Evolutionary conservation across 495 filamentous ascomycete genomes (phyloP).

Genomic region (Talaromyces adpressus): DNA sequence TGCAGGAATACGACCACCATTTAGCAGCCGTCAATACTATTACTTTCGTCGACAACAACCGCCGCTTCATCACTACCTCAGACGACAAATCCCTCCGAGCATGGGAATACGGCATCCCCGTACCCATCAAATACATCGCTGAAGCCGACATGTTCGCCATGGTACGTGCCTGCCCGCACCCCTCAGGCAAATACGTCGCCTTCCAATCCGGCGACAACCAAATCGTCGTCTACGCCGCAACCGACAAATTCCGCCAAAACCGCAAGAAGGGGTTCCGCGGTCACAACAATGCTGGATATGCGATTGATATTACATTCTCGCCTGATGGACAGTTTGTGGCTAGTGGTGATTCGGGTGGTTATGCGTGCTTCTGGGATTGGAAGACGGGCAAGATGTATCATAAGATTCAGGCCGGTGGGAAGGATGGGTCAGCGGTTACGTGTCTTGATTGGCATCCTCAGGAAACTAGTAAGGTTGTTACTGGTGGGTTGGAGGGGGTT

Average conservation of each 20-base stretch:
- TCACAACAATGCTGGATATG: constrained; percentile 92
- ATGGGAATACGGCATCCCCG: constrained; percentile 97
- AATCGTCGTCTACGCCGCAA: constrained; percentile 88
- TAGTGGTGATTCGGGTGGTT: constrained; percentile 79
- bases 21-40: constrained; percentile 96
- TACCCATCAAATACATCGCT: constrained; percentile 82
- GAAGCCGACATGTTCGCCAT: constrained; percentile 97
- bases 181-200: constrained; percentile 83
- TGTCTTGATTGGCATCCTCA: constrained; percentile 89
- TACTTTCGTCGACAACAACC: constrained; percentile 89
- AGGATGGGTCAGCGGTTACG: constrained; percentile 61
- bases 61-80: constrained; percentile 94
- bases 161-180: constrained; percentile 73
- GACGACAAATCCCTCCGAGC: constrained; percentile 94
- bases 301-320: constrained; percentile 78
- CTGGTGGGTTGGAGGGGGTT: constrained; percentile 78
- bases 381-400: constrained; percentile 98
- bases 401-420: constrained; percentile 73
- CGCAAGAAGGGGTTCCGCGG: constrained; percentile 93
- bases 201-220: constrained; percentile 94
- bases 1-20: constrained; percentile 98
- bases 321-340: constrained; percentile 87
- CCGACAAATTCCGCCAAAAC: constrained; percentile 94
- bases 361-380: constrained; percentile 95
- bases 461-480: constrained; percentile 89